These are phyloP conservation scores for Blumeria graminis DNA, from an alignment of 2,329 filamentous ascomycete genomes.

Conservation along the genomic window DNA sequence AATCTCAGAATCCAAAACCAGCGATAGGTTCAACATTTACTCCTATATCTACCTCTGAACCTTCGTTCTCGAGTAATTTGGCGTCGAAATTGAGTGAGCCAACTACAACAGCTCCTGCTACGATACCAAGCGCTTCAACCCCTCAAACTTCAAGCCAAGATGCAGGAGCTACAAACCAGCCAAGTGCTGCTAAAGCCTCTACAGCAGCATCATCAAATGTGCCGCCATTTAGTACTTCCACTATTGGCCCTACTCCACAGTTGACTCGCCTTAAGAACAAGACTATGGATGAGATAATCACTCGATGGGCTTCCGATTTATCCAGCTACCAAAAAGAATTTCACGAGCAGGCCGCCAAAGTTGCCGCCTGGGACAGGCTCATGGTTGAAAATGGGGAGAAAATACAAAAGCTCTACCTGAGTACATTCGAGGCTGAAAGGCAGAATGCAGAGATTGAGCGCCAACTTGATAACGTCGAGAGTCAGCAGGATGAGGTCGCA, in stretches of 20 bases:
- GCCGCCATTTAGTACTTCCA: slow-evolving; percentile 40
- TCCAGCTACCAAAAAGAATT: slow-evolving; percentile 96
- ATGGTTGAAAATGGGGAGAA: slow-evolving; percentile 87
- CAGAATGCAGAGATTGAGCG: slow-evolving; percentile 86
- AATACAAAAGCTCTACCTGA: slow-evolving; percentile 78
- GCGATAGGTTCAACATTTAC: slow-evolving; percentile 11
- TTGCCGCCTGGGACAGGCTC: slow-evolving; percentile 70
- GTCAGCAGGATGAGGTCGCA: slow-evolving; percentile 76
- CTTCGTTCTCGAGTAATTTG: background rate
- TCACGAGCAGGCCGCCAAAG: slow-evolving; percentile 66
- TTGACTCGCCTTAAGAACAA: slow-evolving; percentile 89
- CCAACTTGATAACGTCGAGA: slow-evolving; percentile 70
- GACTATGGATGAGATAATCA: slow-evolving; percentile 98
- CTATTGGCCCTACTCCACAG: slow-evolving; percentile 56
- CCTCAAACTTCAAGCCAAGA: slow-evolving; percentile 9
- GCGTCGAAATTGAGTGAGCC: background rate
- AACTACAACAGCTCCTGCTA: background rate
- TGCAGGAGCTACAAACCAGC: background rate
- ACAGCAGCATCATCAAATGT: slow-evolving; percentile 13
- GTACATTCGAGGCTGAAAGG: slow-evolving; percentile 80
- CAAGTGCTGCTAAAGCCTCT: background rate
- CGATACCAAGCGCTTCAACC: slow-evolving; percentile 13
- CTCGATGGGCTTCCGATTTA: slow-evolving; percentile 82
- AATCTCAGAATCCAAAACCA: slow-evolving; percentile 2
- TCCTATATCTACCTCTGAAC: slow-evolving; percentile 3